Percentiles rank a stretch among this genome's conserved stretches.
Evolutionary conservation across 257 asterid species (phyloP).

Genomic region (Capsicum baccatum): DNA sequence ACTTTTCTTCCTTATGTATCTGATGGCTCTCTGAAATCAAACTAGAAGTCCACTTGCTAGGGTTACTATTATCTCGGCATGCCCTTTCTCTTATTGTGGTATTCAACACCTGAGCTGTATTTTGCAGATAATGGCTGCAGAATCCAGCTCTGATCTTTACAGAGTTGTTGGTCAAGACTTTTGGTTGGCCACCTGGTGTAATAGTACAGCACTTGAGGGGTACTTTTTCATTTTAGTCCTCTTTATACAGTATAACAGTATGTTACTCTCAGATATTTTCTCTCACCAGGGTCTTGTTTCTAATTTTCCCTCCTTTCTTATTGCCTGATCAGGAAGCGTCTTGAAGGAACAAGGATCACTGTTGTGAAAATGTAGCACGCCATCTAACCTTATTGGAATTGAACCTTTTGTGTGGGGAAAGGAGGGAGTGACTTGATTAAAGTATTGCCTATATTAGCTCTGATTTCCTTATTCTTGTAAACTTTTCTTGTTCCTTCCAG

Average conservation of each 20-base stretch:
- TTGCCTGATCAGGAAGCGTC: conserved; percentile 68
- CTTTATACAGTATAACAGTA: conserved; percentile 18
- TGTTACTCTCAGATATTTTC: conserved; percentile 6
- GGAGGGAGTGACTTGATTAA: conserved; percentile 24
- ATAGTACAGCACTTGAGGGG: conserved; percentile 86
- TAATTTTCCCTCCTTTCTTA: conserved; percentile 36
- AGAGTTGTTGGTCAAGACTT: conserved; percentile 82
- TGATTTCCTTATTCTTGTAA: conserved; percentile 30
- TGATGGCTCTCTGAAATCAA: conserved; percentile 9
- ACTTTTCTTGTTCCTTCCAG: conserved; percentile 47
- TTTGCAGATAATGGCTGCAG: conserved; percentile 80
- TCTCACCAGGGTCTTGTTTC: background rate
- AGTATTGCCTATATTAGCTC: conserved; percentile 21
- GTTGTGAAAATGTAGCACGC: conserved; percentile 58
- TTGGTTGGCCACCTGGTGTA: conserved; percentile 94
- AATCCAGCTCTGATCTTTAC: conserved; percentile 87
- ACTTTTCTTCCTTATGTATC: conserved; percentile 7
- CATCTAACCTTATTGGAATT: conserved; percentile 12
- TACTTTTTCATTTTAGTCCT: conserved; percentile 42
- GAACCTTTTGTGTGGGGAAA: background rate
- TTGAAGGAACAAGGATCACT: conserved; percentile 96
- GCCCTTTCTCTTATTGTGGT: background rate
- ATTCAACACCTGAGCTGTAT: conserved; percentile 15
- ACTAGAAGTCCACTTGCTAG: conserved; percentile 12
- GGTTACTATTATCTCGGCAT: background rate